Percentiles rank a stretch among this genome's conserved stretches.
These are phyloP conservation scores for Podaxis sp. DNA, from an alignment of 768 basidiomycete species.

Conservation along the genomic window DNA sequence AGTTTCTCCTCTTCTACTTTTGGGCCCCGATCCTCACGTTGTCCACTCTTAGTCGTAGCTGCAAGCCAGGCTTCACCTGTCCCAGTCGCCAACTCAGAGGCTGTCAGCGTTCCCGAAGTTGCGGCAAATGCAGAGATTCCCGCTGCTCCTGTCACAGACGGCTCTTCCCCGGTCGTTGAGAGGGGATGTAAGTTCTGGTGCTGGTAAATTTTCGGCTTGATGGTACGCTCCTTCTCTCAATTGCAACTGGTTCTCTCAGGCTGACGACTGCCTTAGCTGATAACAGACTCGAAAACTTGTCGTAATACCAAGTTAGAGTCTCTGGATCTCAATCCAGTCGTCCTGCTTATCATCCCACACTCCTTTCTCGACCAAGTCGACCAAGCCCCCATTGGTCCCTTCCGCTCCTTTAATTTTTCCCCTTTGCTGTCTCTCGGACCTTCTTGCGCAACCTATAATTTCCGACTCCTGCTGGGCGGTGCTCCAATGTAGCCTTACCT, in stretches of 20 bases:
- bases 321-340: neutral
- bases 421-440: neutral
- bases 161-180: neutral
- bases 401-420: neutral
- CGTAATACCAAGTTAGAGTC: neutral
- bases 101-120: neutral
- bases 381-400: neutral
- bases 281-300: neutral
- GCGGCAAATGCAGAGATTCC: neutral
- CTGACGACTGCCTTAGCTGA: neutral
- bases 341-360: no score
- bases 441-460: neutral
- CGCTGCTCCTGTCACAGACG: neutral
- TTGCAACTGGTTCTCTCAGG: neutral
- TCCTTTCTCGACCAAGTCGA: no score
- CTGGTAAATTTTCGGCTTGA: slow-evolving; percentile 1
- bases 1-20: neutral
- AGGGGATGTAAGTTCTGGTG: slow-evolving; percentile 9
- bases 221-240: neutral
- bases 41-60: neutral
- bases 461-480: neutral
- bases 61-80: neutral
- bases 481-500: neutral
- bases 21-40: neutral
- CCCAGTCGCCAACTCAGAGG: neutral